Base-by-base conservation (phyloP, 768 basidiomycete species). In the Dioszegia crocea region DNA sequence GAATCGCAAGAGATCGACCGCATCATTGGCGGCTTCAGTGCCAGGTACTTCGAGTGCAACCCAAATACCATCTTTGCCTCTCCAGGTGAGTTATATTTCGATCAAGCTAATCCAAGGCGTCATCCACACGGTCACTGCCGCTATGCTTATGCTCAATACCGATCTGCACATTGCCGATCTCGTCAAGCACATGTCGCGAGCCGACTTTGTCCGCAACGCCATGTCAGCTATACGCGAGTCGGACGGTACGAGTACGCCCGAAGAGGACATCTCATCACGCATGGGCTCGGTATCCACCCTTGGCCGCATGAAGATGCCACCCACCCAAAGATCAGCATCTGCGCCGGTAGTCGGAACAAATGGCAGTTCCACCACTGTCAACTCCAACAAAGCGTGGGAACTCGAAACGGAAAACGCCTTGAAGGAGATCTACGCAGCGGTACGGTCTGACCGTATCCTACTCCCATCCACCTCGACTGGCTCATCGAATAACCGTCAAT, bases 1-100 rank as follows among this genome's bases (percentile, higher is more conserved):
- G 96, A 99, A 77, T 94, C 94, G 0, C 96, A 99, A 72, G 93
- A 98, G 78, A 88, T 99, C 41, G 96, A 98, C 76, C 86, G 96
- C 41, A 97, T 99, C 61, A 82, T 99, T 4, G 91, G 91, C 60
- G 86, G 86, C 62, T 97, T 99, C 68, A 89, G 89, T 68, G 80
- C 84, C 39, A 84, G 91, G 9, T 99, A 91, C 76, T 96, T 86
- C 84, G 86, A 91, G 43, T 91, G 90, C 74, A 98, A 98, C 73
- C 87, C 89, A 0, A 79, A 79, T 1, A 83, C 83, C 23, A 66
- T 89, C n/a, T 93, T 87, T 72, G 90, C 89, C 43, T 89, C 85
- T 0, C 30, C 66, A 89, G 93, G 89, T 64, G 38, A 16, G 55
- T 46, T 19, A 3, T 2, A 8, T 5, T 10, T 8, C 2, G 30